Percentiles rank a stretch among this genome's conserved stretches.
Conservation (phyloP, 306 rosid species). For the Vigna hirtella region DNA sequence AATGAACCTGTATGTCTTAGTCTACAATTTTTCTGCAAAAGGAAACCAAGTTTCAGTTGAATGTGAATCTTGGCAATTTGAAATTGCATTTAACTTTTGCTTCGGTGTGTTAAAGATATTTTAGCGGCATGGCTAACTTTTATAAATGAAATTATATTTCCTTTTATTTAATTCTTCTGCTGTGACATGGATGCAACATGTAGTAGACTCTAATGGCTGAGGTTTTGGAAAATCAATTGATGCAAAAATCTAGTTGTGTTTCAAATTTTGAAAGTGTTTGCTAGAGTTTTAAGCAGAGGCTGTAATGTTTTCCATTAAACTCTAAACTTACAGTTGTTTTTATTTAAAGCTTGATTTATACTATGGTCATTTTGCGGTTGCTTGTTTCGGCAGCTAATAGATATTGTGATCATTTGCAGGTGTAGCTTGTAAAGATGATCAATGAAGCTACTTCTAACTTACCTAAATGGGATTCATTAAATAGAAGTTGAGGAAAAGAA, state of each 20-base stretch:
- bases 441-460: conserved; percentile 70
- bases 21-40: conserved; percentile 9
- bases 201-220: neutral
- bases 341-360: neutral
- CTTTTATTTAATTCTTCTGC: neutral
- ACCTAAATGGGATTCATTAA: conserved; percentile 56
- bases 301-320: neutral
- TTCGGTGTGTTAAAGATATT: neutral
- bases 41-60: neutral
- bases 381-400: conserved; percentile 31
- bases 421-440: conserved; percentile 67
- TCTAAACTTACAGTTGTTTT: neutral
- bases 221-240: neutral
- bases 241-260: neutral
- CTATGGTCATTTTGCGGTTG: neutral
- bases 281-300: neutral
- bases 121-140: neutral
- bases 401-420: conserved; percentile 49
- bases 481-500: conserved; percentile 38
- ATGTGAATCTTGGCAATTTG: neutral
- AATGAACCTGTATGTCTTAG: conserved; percentile 49
- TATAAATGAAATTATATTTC: neutral
- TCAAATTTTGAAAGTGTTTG: too few species aligned
- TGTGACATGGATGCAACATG: neutral
- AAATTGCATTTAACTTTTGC: conserved; percentile 1